phyloP scores from a whole-genome alignment of 345 rosid species.

The Populus deltoides region DNA sequence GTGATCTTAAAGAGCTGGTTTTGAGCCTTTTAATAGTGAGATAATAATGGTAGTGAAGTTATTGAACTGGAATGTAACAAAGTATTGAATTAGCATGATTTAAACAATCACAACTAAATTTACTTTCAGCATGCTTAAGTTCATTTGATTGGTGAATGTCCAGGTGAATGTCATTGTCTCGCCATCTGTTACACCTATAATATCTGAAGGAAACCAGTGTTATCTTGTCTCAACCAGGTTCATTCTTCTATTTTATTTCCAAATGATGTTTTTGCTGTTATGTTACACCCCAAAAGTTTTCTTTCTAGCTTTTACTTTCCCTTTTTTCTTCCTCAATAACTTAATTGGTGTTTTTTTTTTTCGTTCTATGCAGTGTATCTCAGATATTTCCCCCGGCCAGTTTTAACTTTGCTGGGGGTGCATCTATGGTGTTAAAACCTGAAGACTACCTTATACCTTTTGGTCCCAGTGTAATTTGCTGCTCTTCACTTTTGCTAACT shows the following conservation, averaged over 20 bases:
- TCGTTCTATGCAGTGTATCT: constrained; percentile 29
- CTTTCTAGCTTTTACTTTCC: background rate
- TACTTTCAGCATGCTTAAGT: constrained; percentile 5
- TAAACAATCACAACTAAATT: background rate
- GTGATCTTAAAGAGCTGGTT: background rate
- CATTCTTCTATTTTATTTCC: constrained; percentile 17
- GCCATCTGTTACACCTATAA: constrained; percentile 46
- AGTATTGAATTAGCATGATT: background rate
- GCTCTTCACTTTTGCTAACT: background rate
- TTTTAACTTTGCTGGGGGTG: constrained; percentile 85
- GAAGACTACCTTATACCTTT: constrained; percentile 50
- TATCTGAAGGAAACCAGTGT: constrained; percentile 59
- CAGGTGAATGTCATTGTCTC: constrained; percentile 69
- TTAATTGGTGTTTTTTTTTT: constrained; percentile 1
- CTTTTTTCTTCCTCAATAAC: background rate
- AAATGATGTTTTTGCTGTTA: background rate
- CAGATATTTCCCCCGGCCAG: constrained; percentile 75
- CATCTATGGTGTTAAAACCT: constrained; percentile 69
- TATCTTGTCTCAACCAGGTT: constrained; percentile 73
- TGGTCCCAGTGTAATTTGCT: constrained; percentile 51
- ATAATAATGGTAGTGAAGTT: background rate
- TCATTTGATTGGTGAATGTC: constrained; percentile 14
- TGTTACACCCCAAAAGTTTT: background rate
- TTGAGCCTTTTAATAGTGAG: background rate
- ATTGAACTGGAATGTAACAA: background rate